Base-by-base conservation (phyloP, 176 grass and related monocot species). In the Hordeum marinum region DNA sequence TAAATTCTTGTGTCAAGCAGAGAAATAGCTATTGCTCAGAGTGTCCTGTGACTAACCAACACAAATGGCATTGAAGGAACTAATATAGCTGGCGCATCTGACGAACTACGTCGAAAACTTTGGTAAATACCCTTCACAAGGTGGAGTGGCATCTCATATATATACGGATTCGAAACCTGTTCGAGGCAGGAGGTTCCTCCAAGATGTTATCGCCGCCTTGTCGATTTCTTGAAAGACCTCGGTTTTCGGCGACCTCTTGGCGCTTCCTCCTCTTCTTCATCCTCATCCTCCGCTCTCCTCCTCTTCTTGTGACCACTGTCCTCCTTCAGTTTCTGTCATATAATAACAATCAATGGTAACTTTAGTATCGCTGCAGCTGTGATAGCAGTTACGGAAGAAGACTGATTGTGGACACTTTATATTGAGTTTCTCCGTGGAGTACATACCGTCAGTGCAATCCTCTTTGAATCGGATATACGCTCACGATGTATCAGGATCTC, bases 401-500 rank as follows among this genome's bases (percentile, higher is more conserved):
- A 29, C 29, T 8, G 3, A 27, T 8, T 18, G 6, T 15, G 13
- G 11, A 21, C 21, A 32, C 45, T 77, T 11, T 3, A 14, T 84
- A 86, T 77, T 11, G 5, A 66, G 2, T 46, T 76, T 8, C 54
- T 21, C 4, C 11, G 20, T 17, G 4, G 3, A 39, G 18, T 17
- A 98, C 42, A 21, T 93, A 98, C 95, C 78, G 59, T 95, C 7
- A 87, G 46, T 60, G 93, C 86, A 1, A 92, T 83, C 82, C 91
- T 98, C 85, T 87, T 98, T 27, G 91, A 89, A 55, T 95, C 91
- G 0, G 84, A 85, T 73, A 95, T 72, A 21, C 40, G 83, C 68
- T 91, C 96, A 34, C 76, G 81, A 54, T 89, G 85, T 71, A 93
- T 83, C 61, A 92, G 82, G 26, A 95, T 88, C 85, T 98, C 91